Evolutionary conservation across 1,284 basidiomycete genomes (phyloP), one percentile per base, ranked within the genome.

Genomic region (Rugosomyces carneus): DNA sequence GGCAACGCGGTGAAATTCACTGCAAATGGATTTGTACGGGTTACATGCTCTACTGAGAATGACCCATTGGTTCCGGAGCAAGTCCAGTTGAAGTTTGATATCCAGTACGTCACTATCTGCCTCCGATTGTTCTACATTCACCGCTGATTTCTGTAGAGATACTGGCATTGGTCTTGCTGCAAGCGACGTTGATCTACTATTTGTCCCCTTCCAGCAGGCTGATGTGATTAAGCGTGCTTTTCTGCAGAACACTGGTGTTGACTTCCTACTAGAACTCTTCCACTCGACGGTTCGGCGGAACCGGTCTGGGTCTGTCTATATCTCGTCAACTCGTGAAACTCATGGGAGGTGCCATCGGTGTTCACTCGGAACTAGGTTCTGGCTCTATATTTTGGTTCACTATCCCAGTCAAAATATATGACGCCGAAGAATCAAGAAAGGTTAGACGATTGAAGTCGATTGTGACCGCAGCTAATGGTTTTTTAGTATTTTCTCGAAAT

Each of bases 1-100:
- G 81, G 81, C 7, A 86, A 86, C 57, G 81, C 81, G 8, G 79
- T 86, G 45, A 86, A 86, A 54, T 84, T 86, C 59, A 84, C 81
- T 1, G 70, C 73, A 1, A 63, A 60, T 27, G 83, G 83, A 4
- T 79, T 70, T 40, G 80, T 86, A 24, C 70, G 74, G 26, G 80
- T 84, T 16, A 70, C 68, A 2, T 83, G 80, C 54, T 76, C 73
- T 10, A 61, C 78, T 11, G 80, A 80, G 47, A 62, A 58, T n/a
- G 54, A 55, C 13, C 55, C 62, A 10, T 57, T 10, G 15, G 26
- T 21, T 35, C 50, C 60, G 1, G 70, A 68, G n/a, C 73, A 78
- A 53, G 72, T 78, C 1, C 64, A 68, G 24, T 61, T 85, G 32
- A 82, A 78, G 58, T 84, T 84, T 53, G 71, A 76, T 38, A 82